These are phyloP conservation scores for Termitomyces sp. DNA, from an alignment of 768 basidiomycete species.

Conservation along the genomic window DNA sequence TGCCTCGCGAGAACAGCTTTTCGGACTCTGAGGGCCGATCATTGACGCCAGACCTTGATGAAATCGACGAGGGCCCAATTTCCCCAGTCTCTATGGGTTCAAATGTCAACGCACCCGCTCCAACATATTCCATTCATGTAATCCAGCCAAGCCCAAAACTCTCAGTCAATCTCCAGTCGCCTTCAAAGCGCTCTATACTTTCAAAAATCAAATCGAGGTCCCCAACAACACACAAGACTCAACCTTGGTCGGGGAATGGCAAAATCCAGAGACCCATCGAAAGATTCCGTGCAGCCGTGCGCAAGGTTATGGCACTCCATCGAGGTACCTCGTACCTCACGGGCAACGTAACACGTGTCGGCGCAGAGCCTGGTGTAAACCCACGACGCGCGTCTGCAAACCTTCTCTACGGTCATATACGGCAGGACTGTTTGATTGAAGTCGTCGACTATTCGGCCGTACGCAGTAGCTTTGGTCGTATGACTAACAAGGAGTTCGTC, in stretches of 20 bases:
- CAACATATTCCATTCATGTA: not conserved
- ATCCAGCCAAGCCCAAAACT: slow-evolving; percentile 2
- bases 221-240: slow-evolving; percentile 6
- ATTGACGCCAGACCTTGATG: slow-evolving; percentile 60
- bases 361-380: slow-evolving; percentile 72
- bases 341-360: slow-evolving; percentile 32
- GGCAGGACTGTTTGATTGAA: slow-evolving; percentile 61
- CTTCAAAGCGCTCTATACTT: slow-evolving; percentile 11
- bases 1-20: slow-evolving; percentile 69
- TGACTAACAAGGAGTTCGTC: slow-evolving; percentile 63
- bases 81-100: slow-evolving; percentile 17
- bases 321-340: slow-evolving; percentile 42
- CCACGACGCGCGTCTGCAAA: slow-evolving; percentile 57
- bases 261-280: slow-evolving; percentile 35
- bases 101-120: slow-evolving; percentile 2
- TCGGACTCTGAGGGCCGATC: slow-evolving; percentile 64
- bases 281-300: slow-evolving; percentile 50
- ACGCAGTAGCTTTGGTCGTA: slow-evolving; percentile 46
- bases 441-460: slow-evolving; percentile 63
- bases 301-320: slow-evolving; percentile 61
- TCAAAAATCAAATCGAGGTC: slow-evolving; percentile 7
- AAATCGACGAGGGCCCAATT: slow-evolving; percentile 16
- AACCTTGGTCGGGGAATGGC: slow-evolving; percentile 9
- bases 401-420: slow-evolving; percentile 52
- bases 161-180: not conserved